phyloP scores from a whole-genome alignment of 495 filamentous ascomycete genomes.

The Aspergillus bridgeri region DNA sequence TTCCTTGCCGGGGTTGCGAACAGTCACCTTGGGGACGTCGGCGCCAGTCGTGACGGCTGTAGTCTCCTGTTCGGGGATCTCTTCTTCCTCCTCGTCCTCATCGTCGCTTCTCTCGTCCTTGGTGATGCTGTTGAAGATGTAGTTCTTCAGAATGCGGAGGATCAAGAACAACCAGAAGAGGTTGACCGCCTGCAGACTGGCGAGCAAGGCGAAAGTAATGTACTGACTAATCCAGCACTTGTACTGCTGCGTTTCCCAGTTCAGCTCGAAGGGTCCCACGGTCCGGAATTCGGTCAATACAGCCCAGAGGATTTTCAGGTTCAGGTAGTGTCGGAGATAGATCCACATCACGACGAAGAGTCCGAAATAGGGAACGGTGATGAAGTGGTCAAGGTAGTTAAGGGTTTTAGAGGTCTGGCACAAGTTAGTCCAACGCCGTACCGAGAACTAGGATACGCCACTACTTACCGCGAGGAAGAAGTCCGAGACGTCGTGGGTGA shows the following conservation, averaged over 20 bases:
- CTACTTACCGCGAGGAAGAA: constrained; percentile 89
- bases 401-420: constrained; percentile 83
- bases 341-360: constrained; percentile 83
- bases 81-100: constrained; percentile 51
- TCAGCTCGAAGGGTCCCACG: constrained; percentile 80
- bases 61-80: constrained; percentile 19
- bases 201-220: constrained; percentile 68
- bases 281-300: constrained; percentile 85
- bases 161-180: constrained; percentile 87
- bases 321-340: constrained; percentile 89
- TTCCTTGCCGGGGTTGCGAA: constrained; percentile 29
- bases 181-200: constrained; percentile 74
- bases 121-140: constrained; percentile 46
- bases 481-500: constrained; percentile 93
- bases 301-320: constrained; percentile 81
- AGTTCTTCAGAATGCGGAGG: constrained; percentile 63
- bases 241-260: constrained; percentile 82
- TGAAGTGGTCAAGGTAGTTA: constrained; percentile 80
- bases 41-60: constrained; percentile 29
- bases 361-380: constrained; percentile 79
- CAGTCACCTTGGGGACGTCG: constrained; percentile 20
- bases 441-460: not conserved
- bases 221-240: constrained; percentile 74
- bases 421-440: constrained; percentile 1
- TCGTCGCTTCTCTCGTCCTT: constrained; percentile 62